phyloP scores from a whole-genome alignment of 495 filamentous ascomycete genomes.

The Entonaema liquescens region DNA sequence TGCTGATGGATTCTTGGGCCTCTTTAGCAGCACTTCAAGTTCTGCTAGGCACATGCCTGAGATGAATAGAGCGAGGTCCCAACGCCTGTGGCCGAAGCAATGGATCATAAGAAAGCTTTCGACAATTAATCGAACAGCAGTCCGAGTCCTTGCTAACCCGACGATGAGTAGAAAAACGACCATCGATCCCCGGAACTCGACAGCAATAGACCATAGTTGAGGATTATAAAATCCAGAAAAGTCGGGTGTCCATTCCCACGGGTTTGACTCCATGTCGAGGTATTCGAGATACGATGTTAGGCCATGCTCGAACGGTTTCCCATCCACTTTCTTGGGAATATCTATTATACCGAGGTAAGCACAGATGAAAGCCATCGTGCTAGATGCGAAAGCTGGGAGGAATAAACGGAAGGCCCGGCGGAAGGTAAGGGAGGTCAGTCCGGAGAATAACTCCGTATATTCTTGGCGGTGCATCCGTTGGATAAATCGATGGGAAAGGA shows the following conservation, averaged over 20 bases:
- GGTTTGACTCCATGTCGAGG: conserved; percentile 49
- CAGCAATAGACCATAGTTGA: conserved; percentile 62
- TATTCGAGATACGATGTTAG: conserved; percentile 43
- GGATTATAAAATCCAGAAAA: conserved; percentile 49
- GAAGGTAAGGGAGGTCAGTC: conserved; percentile 67
- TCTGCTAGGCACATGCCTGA: conserved; percentile 56
- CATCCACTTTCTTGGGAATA: conserved; percentile 40
- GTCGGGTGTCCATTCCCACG: conserved; percentile 40
- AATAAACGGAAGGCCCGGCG: conserved; percentile 69
- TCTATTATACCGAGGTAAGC: conserved; percentile 61
- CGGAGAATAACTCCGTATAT: conserved; percentile 41
- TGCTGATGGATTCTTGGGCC: conserved; percentile 28
- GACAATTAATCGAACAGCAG: conserved; percentile 46
- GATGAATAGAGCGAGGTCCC: conserved; percentile 58
- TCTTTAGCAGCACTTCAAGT: conserved; percentile 48
- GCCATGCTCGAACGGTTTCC: conserved; percentile 49
- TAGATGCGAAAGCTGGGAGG: conserved; percentile 64
- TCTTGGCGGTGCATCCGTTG: conserved; percentile 47
- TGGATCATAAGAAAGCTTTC: conserved; percentile 46
- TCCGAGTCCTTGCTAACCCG: conserved; percentile 48
- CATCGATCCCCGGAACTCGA: conserved; percentile 59
- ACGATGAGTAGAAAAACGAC: conserved; percentile 56
- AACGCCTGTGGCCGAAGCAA: conserved; percentile 50
- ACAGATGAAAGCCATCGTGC: conserved; percentile 62
- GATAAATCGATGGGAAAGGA: conserved; percentile 67